phyloP scores from a whole-genome alignment of 2,329 filamentous ascomycete species.

The Ilyonectria destructans region DNA sequence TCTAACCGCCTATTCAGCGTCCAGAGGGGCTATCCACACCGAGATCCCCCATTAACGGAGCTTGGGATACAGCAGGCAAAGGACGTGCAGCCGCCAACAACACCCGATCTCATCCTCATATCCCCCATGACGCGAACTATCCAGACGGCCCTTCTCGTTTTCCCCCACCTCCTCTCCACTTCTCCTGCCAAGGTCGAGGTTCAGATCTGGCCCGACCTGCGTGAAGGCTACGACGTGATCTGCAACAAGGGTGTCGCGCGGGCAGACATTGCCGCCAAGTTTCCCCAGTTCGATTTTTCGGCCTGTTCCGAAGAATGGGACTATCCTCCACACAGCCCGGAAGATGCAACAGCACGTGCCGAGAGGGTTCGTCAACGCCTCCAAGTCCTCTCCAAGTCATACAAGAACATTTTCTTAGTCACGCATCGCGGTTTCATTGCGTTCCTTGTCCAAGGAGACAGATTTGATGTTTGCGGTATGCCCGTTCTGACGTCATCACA shows the following conservation, averaged over 20 bases:
- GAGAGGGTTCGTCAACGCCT: slow-evolving; percentile 39
- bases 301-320: slow-evolving; percentile 41
- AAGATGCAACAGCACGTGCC: slow-evolving; percentile 37
- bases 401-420: slow-evolving; percentile 40
- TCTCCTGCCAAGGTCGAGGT: slow-evolving; percentile 19
- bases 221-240: slow-evolving; percentile 45
- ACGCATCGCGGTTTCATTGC: slow-evolving; percentile 44
- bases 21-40: slow-evolving; percentile 5
- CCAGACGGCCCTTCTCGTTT: slow-evolving; percentile 42
- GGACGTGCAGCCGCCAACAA: background rate
- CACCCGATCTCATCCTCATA: slow-evolving; percentile 18
- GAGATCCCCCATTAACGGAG: slow-evolving; percentile 20
- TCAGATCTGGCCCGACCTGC: slow-evolving; percentile 46
- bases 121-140: slow-evolving; percentile 38
- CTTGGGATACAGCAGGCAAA: slow-evolving; percentile 18
- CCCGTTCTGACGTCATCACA: rapidly evolving
- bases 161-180: slow-evolving; percentile 27
- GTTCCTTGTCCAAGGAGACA: slow-evolving; percentile 38
- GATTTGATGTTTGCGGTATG: slow-evolving; percentile 44
- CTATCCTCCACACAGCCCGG: slow-evolving; percentile 35
- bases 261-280: slow-evolving; percentile 34
- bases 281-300: slow-evolving; percentile 41
- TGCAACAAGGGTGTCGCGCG: slow-evolving; percentile 45
- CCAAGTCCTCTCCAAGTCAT: slow-evolving; percentile 20
- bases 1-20: background rate